Conservation (phyloP, 2,329 filamentous ascomycete genomes). For the Pseudogymnoascus sp. region DNA sequence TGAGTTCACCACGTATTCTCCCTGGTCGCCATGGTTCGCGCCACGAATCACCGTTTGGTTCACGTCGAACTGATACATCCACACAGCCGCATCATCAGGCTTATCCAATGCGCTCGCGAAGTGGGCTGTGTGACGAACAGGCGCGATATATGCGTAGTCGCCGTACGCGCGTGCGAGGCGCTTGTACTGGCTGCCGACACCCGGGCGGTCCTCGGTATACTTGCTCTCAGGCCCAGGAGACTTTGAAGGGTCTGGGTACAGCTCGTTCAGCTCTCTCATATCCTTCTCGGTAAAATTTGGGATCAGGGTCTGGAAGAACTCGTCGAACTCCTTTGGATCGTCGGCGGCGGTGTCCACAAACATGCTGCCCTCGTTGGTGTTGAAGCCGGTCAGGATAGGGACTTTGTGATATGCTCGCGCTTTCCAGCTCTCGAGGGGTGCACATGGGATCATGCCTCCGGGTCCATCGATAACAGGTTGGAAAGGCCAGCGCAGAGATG, state of each 20-base stretch:
- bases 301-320: conserved; percentile 54
- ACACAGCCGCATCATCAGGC: conserved; percentile 30
- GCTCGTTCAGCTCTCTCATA: conserved; percentile 42
- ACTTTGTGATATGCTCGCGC: conserved; percentile 44
- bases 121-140: conserved; percentile 51
- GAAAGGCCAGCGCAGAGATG: conserved; percentile 50
- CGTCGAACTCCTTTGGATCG: conserved; percentile 42
- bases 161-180: conserved; percentile 52
- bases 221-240: conserved; percentile 27
- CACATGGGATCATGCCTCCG: conserved; percentile 43
- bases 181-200: conserved; percentile 45
- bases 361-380: conserved; percentile 57
- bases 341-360: conserved; percentile 48
- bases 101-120: conserved; percentile 23
- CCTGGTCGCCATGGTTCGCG: conserved; percentile 37
- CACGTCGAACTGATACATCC: conserved; percentile 53
- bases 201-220: conserved; percentile 32
- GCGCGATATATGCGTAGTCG: conserved; percentile 56
- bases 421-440: conserved; percentile 52
- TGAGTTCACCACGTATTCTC: conserved; percentile 36
- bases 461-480: conserved; percentile 58
- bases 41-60: conserved; percentile 25
- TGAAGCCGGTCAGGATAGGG: conserved; percentile 61
- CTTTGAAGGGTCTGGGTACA: conserved; percentile 53
- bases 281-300: conserved; percentile 46